phyloP scores from a whole-genome alignment of 495 filamentous ascomycete genomes.

The Polyplosphaeria fusca region DNA sequence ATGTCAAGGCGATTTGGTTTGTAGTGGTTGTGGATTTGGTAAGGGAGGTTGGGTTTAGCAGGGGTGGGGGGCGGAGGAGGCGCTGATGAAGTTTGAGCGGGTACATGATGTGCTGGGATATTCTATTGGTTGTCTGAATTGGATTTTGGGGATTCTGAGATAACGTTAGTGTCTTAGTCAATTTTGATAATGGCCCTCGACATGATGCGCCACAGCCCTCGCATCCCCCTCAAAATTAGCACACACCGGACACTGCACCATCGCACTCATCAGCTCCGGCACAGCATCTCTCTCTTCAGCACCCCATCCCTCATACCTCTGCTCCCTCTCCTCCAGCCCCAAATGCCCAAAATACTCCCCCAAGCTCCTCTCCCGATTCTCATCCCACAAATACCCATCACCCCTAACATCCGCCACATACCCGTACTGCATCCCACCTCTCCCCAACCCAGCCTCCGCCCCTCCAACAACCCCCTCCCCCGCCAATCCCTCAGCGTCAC shows the following conservation, averaged over 20 bases:
- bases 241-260: slow-evolving; percentile 57
- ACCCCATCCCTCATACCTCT: slow-evolving; percentile 6
- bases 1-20: slow-evolving; percentile 11
- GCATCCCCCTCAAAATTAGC: slow-evolving; percentile 58
- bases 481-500: slow-evolving; percentile 22
- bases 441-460: slow-evolving; percentile 26
- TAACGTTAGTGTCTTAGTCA: neutral
- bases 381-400: slow-evolving; percentile 26
- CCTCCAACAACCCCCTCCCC: slow-evolving; percentile 26
- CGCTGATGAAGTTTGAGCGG: neutral
- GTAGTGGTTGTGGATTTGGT: slow-evolving; percentile 9
- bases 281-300: neutral
- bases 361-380: slow-evolving; percentile 11
- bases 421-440: slow-evolving; percentile 8
- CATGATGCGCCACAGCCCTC: slow-evolving; percentile 56
- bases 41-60: slow-evolving; percentile 2
- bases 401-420: slow-evolving; percentile 23
- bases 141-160: too few relatives aligned
- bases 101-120: too few relatives aligned
- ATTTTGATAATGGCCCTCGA: slow-evolving; percentile 52
- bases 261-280: slow-evolving; percentile 10
- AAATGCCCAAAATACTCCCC: slow-evolving; percentile 28
- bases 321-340: neutral
- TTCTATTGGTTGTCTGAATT: too few relatives aligned
- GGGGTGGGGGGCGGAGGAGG: slow-evolving; percentile 5